Evolutionary conservation across 2,329 filamentous ascomycete genomes (phyloP), one percentile per base, ranked within the genome.

Genomic region (Zymoseptoria tritici): DNA sequence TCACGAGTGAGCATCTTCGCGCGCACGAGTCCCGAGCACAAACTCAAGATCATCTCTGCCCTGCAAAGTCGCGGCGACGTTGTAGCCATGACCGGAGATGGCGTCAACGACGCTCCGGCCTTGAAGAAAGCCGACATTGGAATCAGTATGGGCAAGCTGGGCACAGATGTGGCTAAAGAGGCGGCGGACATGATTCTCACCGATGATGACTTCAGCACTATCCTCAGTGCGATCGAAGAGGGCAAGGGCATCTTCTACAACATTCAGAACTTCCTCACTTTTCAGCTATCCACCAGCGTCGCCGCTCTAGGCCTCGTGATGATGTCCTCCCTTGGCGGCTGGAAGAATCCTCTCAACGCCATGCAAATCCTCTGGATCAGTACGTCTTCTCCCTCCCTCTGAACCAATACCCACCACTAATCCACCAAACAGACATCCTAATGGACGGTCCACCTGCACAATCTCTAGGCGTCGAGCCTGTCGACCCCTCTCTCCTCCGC

Each of bases 331-430:
- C 88, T 90, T 67, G 83, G 97, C 62, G 94, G 94, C 49, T 94
- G 95, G 78, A 92, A 91, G 76, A 96, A 94, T 72, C 95, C 94
- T 52, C 81, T 99, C 62, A 99, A 99, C 73, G 91, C 94, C 55
- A 99, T 99, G 94, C 94, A 99, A 78, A 99, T 99, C 78, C 83
- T 99, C 50, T 99, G 94, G 94, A 99, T 99, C 71, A 99, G 93
- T 97, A 79, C 79, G 91, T 83, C 11, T 6, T 54, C 52, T 42
- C 54, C 36, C 22, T 13, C 46, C 19, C 31, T 31, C 13, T 9
- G 22, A 11, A 21, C 29, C 29, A 16, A 29, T 20, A 46, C 29
- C 19, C 54, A 52, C 57, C 36, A 61, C 57, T 69, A 31, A 51
- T 36, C 16, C 7, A 54, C 3, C 21, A 21, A 54, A 16, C 67